phyloP scores from a whole-genome alignment of 2,329 filamentous ascomycete species.

The Westerdykella sp. region DNA sequence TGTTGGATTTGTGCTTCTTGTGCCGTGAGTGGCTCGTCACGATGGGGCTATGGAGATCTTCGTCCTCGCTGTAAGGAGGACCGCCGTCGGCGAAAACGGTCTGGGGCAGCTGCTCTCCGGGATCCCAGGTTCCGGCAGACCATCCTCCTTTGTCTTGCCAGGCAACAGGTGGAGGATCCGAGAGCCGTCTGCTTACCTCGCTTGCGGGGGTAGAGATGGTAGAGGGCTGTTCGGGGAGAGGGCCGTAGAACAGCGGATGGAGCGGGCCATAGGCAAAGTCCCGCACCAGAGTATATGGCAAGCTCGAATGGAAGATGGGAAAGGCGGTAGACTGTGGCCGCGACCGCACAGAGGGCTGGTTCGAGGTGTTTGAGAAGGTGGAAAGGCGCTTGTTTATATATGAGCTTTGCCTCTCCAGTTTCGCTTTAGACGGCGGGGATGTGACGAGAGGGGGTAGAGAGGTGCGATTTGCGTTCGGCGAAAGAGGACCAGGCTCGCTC shows the following conservation, averaged over 20 bases:
- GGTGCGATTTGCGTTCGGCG: conserved; percentile 35
- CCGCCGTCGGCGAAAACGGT: conserved; percentile 68
- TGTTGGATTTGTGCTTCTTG: conserved; percentile 63
- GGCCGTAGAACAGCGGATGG: conserved; percentile 89
- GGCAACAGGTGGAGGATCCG: conserved; percentile 63
- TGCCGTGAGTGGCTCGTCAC: conserved; percentile 65
- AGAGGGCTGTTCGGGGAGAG: conserved; percentile 73
- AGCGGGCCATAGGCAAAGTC: conserved; percentile 86
- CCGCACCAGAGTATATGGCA: conserved; percentile 82
- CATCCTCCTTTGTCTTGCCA: conserved; percentile 65
- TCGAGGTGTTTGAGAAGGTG: conserved; percentile 70
- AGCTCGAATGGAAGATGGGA: conserved; percentile 75
- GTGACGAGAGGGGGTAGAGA: conserved; percentile 48
- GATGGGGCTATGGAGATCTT: conserved; percentile 83
- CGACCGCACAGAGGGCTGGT: conserved; percentile 52
- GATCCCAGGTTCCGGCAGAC: conserved; percentile 51
- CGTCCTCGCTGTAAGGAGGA: conserved; percentile 90
- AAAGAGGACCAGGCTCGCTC: conserved; percentile 26
- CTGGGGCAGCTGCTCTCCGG: conserved; percentile 65
- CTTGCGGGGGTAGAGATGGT: conserved; percentile 79
- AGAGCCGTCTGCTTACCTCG: conserved; percentile 68
- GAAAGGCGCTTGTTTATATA: conserved; percentile 76
- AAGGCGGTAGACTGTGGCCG: conserved; percentile 77
- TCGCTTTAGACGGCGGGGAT: conserved; percentile 45
- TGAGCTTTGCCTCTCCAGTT: conserved; percentile 58